phyloP scores from a whole-genome alignment of 441 rosid genomes.

The Adansonia grandidieri region DNA sequence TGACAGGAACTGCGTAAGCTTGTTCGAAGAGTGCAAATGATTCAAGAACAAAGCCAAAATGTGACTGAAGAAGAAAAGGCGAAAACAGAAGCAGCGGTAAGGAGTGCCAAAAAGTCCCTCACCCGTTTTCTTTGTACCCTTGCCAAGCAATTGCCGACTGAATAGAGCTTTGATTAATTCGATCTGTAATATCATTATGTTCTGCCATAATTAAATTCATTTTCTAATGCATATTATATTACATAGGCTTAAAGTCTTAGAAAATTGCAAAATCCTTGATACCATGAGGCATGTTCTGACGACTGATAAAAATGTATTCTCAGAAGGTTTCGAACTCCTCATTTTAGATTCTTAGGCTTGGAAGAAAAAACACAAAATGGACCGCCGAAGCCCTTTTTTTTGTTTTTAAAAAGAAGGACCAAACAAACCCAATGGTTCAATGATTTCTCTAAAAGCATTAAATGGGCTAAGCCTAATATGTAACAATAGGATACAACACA shows the following conservation, averaged over 20 bases:
- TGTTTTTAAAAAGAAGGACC: background rate
- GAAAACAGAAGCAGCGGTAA: conserved; percentile 39
- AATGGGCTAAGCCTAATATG: too few species aligned
- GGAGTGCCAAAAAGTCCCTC: conserved; percentile 58
- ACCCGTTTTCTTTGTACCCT: conserved; percentile 47
- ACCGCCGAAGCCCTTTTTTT: too few species aligned
- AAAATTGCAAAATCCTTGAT: background rate
- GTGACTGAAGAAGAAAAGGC: conserved; percentile 42
- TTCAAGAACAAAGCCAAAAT: conserved; percentile 44
- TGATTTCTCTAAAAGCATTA: background rate
- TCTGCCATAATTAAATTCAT: background rate
- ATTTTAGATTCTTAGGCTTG: too few species aligned
- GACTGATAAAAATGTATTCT: background rate
- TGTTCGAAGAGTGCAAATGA: conserved; percentile 60
- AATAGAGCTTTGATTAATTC: conserved; percentile 25
- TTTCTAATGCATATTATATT: background rate
- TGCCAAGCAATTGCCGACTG: conserved; percentile 48
- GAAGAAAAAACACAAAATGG: background rate
- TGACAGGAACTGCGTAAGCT: conserved; percentile 73
- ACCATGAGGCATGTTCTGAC: background rate
- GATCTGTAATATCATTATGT: conserved; percentile 23
- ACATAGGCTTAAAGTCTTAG: background rate
- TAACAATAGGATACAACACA: too few species aligned
- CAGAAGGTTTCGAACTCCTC: background rate
- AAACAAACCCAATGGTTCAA: background rate